Percentiles rank a stretch among this genome's conserved stretches.
Conservation (phyloP, 306 rosid species). For the Corylus heterophylla region DNA sequence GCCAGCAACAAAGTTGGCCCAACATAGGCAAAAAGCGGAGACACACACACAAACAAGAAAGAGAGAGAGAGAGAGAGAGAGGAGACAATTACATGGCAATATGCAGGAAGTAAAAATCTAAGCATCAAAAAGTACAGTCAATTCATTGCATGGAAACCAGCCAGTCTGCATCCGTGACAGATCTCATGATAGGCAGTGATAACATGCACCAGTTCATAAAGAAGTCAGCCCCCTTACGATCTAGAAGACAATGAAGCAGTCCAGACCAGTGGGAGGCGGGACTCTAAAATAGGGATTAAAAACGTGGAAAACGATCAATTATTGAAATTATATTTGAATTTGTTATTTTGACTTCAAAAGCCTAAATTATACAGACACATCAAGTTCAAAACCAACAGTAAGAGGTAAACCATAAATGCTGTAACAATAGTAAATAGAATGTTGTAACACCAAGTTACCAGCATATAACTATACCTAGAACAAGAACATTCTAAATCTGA, state of each 20-base stretch:
- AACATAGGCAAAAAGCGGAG: neutral
- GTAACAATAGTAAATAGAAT: neutral
- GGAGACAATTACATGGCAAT: neutral
- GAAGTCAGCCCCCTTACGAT: neutral
- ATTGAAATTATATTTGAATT: neutral
- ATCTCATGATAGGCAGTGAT: neutral
- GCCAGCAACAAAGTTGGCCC: neutral
- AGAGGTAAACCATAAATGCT: neutral
- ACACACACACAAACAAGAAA: neutral
- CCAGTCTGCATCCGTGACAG: neutral
- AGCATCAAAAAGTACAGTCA: neutral
- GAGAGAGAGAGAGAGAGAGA: neutral
- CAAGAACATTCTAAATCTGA: neutral
- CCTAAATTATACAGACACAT: neutral
- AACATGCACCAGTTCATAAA: neutral
- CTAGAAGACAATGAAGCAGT: neutral
- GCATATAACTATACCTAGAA: neutral
- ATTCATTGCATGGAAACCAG: neutral
- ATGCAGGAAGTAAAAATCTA: neutral
- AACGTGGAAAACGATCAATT: neutral
- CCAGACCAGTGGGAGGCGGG: neutral
- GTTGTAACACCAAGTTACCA: neutral
- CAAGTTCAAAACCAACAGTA: slow-evolving; percentile 7
- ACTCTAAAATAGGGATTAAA: neutral
- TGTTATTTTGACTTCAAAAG: neutral